Base-by-base conservation (phyloP, 345 rosid species). In the Syzygium grande region DNA sequence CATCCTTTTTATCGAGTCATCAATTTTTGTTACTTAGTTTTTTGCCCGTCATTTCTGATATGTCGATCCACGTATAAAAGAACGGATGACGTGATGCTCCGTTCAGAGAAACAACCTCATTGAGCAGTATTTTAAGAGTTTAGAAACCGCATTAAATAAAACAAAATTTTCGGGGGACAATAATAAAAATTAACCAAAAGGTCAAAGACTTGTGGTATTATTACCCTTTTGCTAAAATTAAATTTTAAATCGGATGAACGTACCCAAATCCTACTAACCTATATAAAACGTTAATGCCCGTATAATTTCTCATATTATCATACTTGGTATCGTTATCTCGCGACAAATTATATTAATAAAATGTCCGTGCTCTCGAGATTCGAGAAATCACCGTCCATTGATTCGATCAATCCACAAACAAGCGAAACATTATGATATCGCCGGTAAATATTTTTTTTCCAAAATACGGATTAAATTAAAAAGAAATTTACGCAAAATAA, bases 141-240 rank as follows among this genome's bases (percentile, higher is more conserved):
- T 43, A 1, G 46, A 6, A 5, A 43, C 7, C 7, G 46, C 46
- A 43, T 43, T 43, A 43, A 43, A 43, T 43, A 43, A 43, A 43
- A 52, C 19, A 52, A 15, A 52, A 15, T 3, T 4, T 2, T 52
- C 54, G 6, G 3, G 54, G 46, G 46, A 43, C 46, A 29, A 29
- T 41, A 14, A 29, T 11, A 16, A n/a, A 61, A 34, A 29, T 29
- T 15, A 29, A 2, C 78, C 17, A 29, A 29, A 65, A 29, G 21
- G 15, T 29, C 3, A 29, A 65, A 29, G 5, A 29, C 78, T 3
- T 17, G 0, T 0, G 0, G 0, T 15, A 29, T 8, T 15, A 29
- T 65, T 15, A 29, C 11, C 43, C 5, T 16, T 30, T 4, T 30
- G 1, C 9, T 65, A 11, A 4, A 1, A 43, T 65, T 30, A 30